phyloP scores from a whole-genome alignment of 2,329 filamentous ascomycete species.

The Fusarium mexicanum region DNA sequence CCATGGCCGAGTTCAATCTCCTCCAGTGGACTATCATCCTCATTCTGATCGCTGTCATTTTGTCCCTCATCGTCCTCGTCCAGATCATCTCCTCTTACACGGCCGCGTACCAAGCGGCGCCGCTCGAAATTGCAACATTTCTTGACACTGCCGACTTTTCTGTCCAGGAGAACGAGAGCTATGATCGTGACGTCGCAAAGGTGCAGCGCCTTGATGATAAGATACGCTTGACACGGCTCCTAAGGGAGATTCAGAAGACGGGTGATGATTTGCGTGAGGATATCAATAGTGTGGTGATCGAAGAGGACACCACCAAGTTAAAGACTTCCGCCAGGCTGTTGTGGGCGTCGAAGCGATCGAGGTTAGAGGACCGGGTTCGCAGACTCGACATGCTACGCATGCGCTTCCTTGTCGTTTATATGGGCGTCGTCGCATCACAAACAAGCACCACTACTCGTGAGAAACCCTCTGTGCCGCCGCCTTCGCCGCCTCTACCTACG shows the following conservation, averaged over 20 bases:
- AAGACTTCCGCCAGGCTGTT: slow-evolving; percentile 61
- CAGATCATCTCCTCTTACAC: slow-evolving; percentile 64
- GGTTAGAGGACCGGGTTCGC: slow-evolving; percentile 66
- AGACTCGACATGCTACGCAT: slow-evolving; percentile 70
- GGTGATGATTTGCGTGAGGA: slow-evolving; percentile 71
- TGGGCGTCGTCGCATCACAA: slow-evolving; percentile 63
- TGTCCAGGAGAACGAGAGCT: slow-evolving; percentile 70
- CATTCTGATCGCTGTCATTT: slow-evolving; percentile 65
- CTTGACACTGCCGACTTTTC: slow-evolving; percentile 70
- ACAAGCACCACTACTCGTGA: slow-evolving; percentile 42
- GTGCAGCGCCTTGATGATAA: slow-evolving; percentile 70
- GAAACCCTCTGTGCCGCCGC: slow-evolving; percentile 45
- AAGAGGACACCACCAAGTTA: slow-evolving; percentile 55
- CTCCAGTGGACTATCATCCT: slow-evolving; percentile 68
- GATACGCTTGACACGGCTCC: slow-evolving; percentile 64
- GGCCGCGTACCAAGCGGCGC: slow-evolving; percentile 66
- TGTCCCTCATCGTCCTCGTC: slow-evolving; percentile 64
- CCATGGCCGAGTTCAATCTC: slow-evolving; percentile 62
- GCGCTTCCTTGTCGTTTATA: slow-evolving; percentile 71
- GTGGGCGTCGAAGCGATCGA: slow-evolving; percentile 65
- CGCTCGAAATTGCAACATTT: slow-evolving; percentile 66
- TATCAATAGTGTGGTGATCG: slow-evolving; percentile 62
- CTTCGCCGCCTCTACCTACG: slow-evolving; percentile 40
- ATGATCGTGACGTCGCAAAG: slow-evolving; percentile 67
- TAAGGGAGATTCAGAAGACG: slow-evolving; percentile 69